Evolutionary conservation across 176 grass and related monocot species (phyloP), one percentile per base, ranked within the genome.

Genomic region (Zea luxurians): DNA sequence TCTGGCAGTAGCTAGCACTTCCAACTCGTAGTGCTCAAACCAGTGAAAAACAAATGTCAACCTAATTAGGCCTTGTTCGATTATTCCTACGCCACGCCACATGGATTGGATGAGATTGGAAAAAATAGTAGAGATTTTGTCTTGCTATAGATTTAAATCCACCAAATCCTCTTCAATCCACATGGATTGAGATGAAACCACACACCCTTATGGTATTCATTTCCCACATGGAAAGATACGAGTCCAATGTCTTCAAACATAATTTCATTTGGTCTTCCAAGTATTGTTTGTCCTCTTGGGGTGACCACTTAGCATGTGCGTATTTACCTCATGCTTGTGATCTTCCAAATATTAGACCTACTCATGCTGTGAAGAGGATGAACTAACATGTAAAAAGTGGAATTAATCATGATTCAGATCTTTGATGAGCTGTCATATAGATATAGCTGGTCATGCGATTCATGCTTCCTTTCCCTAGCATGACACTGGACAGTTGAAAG

Each of bases 371-470:
- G 3, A 36, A 49, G 52, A 73, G 4, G 53, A 75, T 48, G 49
- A 17, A 50, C 60, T 73, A 16, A 38, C 61, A 60, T 74, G 35
- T 37, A 15, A 12, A 34, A 15, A 55, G 2, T 13, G 15, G 4
- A 73, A 27, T 16, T 80, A 71, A 60, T 54, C 10, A 58, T 17
- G 12, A 16, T 43, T 75, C 44, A 54, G 54, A 76, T 20, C 6
- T 69, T 86, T 50, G 1, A 44, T 60, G 53, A 61, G 36, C 45
- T 61, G 11, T 45, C 60, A 66, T 44, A 80, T 43, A 74, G 49
- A 66, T 44, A 80, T 43, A 74, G 49, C 5, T 80, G 69, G 38
- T 70, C 48, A 42, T 11, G n/a, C 42, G 2, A 1, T 4, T 15
- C n/a, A 48, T 27, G 16, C 5, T 18, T 48, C 57, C 59, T 20